Base-by-base conservation (phyloP, 768 basidiomycete species). In the Nidularia sp. region DNA sequence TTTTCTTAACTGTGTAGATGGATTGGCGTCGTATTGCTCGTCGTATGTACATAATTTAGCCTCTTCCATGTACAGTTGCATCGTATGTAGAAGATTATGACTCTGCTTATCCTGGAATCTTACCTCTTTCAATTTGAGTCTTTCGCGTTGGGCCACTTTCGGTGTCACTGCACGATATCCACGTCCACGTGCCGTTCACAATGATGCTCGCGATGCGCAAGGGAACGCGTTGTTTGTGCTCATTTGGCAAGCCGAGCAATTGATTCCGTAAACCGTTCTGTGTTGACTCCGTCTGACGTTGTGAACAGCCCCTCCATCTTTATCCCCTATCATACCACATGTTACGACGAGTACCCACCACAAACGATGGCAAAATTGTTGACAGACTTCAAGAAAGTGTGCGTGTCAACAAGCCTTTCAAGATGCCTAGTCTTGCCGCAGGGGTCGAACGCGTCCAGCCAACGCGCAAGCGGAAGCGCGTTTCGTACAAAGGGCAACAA, bases 401-500 rank as follows among this genome's bases (percentile, higher is more conserved):
- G 12, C 83, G 88, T 46, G 69, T 92, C 31, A 86, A 84, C 71
- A 85, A 86, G 60, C 91, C 88, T 0, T 93, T 92, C 76, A 92
- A 90, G 63, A 72, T 85, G 1, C 91, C 91, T 3, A 77, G 84
- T 1, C 58, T 72, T 31, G 61, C 74, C 8, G 63, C 60, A 39
- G 60, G 71, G 8, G 58, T 76, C 18, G 78, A 81, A 44, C 81
- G 82, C 34, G 68, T 72, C 5, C 85, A 87, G 58, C 86, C 85
- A 0, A 76, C 77, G 57, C 80, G 93, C 25, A 97, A 96, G 66
- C 83, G 93, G 47, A 95, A 92, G 62, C 84, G 90, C 29, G 84
- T 93, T 22, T 91, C 88, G 0, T 96, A 96, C 76, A 90, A 88
- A 60, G 90, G 81, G 3, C 75, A 82, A 55, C 82, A 77, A 43